Conservation (phyloP, 257 asterid species). For the Petunia secreta region DNA sequence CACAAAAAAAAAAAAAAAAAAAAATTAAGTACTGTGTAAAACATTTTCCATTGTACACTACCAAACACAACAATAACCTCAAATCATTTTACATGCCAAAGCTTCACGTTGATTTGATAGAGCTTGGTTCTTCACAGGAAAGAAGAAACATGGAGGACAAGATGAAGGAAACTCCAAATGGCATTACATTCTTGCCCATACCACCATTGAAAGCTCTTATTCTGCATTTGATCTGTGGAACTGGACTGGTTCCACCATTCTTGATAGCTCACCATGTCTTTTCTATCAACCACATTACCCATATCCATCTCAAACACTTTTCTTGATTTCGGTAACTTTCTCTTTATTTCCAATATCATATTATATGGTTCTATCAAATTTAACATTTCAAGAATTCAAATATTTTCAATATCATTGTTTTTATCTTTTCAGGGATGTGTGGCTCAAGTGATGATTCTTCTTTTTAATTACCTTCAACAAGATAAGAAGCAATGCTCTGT, state of each 20-base stretch:
- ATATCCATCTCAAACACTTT: slow-evolving; percentile 60
- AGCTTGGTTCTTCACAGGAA: too few relatives aligned
- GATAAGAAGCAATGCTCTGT: slow-evolving; percentile 60
- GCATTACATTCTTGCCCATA: slow-evolving; percentile 17
- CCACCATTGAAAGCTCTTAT: slow-evolving; percentile 49
- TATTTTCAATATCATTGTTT: not conserved
- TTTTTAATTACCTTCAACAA: slow-evolving; percentile 58
- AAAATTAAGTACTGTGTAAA: too few relatives aligned
- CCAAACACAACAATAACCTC: too few relatives aligned
- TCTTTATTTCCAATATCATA: not conserved
- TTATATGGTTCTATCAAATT: not conserved
- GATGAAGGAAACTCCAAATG: slow-evolving; percentile 10
- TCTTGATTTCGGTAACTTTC: slow-evolving; percentile 55
- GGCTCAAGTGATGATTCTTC: slow-evolving; percentile 56
- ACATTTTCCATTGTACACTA: too few relatives aligned
- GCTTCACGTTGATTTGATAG: too few relatives aligned
- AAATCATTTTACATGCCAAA: too few relatives aligned
- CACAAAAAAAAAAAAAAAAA: too few relatives aligned
- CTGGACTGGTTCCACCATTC: slow-evolving; percentile 57
- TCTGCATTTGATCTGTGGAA: slow-evolving; percentile 62
- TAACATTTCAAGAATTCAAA: not conserved
- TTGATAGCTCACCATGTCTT: slow-evolving; percentile 54
- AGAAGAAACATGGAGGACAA: too few relatives aligned
- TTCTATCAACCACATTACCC: slow-evolving; percentile 47
- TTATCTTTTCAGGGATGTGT: slow-evolving; percentile 52